Base-by-base conservation (phyloP, 2,329 filamentous ascomycete species). In the Nothophaeocryptopus gaeumannii region DNA sequence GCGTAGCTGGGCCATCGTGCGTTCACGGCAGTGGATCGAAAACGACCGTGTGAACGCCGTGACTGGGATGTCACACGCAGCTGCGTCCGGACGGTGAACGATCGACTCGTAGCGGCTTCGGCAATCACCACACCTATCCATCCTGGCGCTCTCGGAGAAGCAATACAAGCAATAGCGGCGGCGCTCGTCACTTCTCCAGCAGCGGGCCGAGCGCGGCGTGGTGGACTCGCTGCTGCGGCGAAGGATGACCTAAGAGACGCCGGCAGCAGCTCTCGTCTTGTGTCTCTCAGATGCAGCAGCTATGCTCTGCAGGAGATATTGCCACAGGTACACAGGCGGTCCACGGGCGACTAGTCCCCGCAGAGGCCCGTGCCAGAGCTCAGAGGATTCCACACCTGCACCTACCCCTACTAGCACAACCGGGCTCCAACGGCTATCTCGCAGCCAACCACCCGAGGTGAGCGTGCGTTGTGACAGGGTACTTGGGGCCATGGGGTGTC, bases 371-470 rank as follows among this genome's bases (percentile, higher is more conserved):
- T 56, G 60, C 55, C 48, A 58, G 52, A 55, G 51, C 51, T 58
- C 54, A 43, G 20, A 26, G 20, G 20, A 26, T 26, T 7, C 20
- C 51, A 43, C 51, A 59, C 40, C n/a, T n/a, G n/a, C n/a, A n/a
- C n/a, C n/a, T n/a, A n/a, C n/a, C 57, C 57, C 57, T 54, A 60
- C 54, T 60, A 59, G 55, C 53, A 58, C 44, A 55, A 50, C 51
- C 61, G 53, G 55, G 56, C 54, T 57, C 51, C 51, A 61, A 63
- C 59, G 53, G 60, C 61, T 58, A 58, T 57, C 56, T 55, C 53
- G 55, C 61, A 60, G 58, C 62, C 63, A 63, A 63, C 59, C 62
- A 62, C 53, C 60, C 38, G 50, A 55, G 48, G 53, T 55, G 54
- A 56, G 54, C 58, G 57, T 59, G 58, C 55, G 44, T 50, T 46